Evolutionary conservation across 1,284 basidiomycete species (phyloP).

Genomic region (Sanghuangporus sanghuang): DNA sequence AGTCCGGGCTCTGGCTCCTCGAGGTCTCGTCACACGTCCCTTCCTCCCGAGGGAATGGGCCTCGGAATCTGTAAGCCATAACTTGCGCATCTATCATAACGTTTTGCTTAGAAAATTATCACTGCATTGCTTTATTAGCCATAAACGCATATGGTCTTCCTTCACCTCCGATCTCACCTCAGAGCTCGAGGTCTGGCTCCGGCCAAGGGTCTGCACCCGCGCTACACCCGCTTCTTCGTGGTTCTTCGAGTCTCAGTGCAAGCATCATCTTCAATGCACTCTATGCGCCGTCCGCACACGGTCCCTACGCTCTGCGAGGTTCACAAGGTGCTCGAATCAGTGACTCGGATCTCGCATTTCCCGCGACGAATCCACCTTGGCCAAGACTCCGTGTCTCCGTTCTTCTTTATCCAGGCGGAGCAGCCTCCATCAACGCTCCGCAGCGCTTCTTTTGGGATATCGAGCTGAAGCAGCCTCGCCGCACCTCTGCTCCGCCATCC

Average conservation of each 20-base stretch:
- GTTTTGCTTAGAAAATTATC: neutral
- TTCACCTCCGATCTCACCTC: neutral
- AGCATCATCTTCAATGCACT: constrained; percentile 6
- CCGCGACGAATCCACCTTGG: constrained; percentile 1
- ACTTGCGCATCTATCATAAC: neutral
- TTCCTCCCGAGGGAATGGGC: constrained; percentile 1
- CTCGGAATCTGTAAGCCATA: constrained; percentile 14
- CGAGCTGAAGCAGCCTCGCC: constrained; percentile 7
- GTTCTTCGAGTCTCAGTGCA: neutral
- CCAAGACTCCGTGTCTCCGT: constrained; percentile 1
- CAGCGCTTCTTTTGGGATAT: constrained; percentile 2
- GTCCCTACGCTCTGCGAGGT: neutral
- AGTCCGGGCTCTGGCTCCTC: constrained; percentile 1
- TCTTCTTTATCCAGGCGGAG: neutral
- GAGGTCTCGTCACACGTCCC: constrained; percentile 8
- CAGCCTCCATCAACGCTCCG: neutral
- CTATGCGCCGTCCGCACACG: neutral
- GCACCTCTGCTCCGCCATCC: constrained; percentile 4
- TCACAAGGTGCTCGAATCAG: neutral
- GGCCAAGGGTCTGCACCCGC: neutral
- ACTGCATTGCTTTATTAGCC: neutral
- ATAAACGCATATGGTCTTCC: neutral
- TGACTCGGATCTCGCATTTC: neutral
- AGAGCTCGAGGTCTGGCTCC: neutral
- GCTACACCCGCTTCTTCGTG: constrained; percentile 9